Percentiles rank a stretch among this genome's conserved stretches.
Evolutionary conservation across 768 basidiomycete species (phyloP).

Genomic region (Chalciporus piperatus): DNA sequence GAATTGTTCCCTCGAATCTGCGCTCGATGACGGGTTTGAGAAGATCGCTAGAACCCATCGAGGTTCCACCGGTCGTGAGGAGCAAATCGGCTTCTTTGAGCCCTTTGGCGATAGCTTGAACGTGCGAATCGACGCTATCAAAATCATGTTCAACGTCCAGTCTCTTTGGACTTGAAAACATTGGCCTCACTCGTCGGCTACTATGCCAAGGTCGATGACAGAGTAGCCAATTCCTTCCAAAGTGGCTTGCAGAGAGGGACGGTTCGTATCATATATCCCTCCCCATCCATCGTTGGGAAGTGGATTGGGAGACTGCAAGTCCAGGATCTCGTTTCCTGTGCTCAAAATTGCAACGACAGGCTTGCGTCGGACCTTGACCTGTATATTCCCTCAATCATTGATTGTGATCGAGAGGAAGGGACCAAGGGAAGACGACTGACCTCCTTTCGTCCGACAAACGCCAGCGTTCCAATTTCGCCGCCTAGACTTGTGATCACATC

Average conservation of each 20-base stretch:
- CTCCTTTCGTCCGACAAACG: slow-evolving; percentile 73
- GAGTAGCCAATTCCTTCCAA: slow-evolving; percentile 73
- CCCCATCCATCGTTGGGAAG: slow-evolving; percentile 49
- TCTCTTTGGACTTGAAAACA: neutral
- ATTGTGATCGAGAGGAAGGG: neutral
- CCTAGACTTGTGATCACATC: slow-evolving; percentile 62
- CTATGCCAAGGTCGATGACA: slow-evolving; percentile 79
- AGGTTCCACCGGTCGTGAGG: slow-evolving; percentile 86
- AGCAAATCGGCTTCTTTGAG: slow-evolving; percentile 68
- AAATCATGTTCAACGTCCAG: neutral
- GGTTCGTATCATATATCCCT: slow-evolving; percentile 83
- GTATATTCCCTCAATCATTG: neutral
- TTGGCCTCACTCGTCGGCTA: slow-evolving; percentile 59
- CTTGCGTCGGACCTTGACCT: slow-evolving; percentile 71
- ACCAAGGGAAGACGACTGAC: slow-evolving; percentile 35
- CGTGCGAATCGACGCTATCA: slow-evolving; percentile 54
- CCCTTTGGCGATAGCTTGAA: slow-evolving; percentile 53
- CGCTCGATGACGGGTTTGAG: slow-evolving; percentile 87
- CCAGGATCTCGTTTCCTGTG: slow-evolving; percentile 81
- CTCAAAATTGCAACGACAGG: slow-evolving; percentile 79
- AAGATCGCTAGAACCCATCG: slow-evolving; percentile 86
- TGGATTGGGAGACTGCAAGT: slow-evolving; percentile 47
- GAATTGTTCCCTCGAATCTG: slow-evolving; percentile 68
- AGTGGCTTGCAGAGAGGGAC: slow-evolving; percentile 71
- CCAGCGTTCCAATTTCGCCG: slow-evolving; percentile 81